A percentile compares a stretch with the other conserved stretches of the same genome.
These are phyloP conservation scores for Tympanopsis confertula DNA, from an alignment of 2,329 filamentous ascomycete species.

Conservation along the genomic window DNA sequence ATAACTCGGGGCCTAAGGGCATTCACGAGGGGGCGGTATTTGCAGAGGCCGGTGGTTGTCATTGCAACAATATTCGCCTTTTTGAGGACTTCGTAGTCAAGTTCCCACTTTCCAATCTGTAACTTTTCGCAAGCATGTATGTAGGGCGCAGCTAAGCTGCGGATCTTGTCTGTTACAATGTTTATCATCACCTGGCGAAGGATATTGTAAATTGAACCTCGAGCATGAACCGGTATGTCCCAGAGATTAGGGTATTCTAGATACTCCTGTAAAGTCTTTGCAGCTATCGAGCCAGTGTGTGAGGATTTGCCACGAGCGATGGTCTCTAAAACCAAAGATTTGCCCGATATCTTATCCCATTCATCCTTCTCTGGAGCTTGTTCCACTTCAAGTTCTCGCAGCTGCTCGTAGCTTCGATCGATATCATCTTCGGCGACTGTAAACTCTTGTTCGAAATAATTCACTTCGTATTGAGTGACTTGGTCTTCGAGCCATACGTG, in stretches of 20 bases:
- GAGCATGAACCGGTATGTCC: not conserved
- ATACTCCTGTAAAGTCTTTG: not conserved
- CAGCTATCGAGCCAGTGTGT: not conserved
- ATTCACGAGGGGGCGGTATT: constrained; percentile 52
- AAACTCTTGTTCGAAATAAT: constrained; percentile 40
- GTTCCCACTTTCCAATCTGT: constrained; percentile 1
- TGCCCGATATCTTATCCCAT: too few relatives aligned
- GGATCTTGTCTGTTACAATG: not conserved
- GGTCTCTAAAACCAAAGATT: not conserved
- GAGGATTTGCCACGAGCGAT: too few relatives aligned
- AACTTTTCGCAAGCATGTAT: not conserved
- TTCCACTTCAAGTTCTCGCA: not conserved
- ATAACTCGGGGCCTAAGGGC: constrained; percentile 48
- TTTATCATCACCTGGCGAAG: not conserved
- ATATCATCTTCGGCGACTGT: constrained; percentile 43
- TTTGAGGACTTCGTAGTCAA: not conserved
- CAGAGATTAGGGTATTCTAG: not conserved
- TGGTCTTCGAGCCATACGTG: constrained; percentile 44
- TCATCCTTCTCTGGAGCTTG: not conserved
- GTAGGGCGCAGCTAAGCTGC: not conserved
- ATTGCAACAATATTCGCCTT: constrained; percentile 16
- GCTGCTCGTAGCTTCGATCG: constrained; percentile 22
- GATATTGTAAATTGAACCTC: not conserved
- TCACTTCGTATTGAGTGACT: constrained; percentile 29
- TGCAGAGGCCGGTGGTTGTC: constrained; percentile 60